A percentile compares a stretch with the other conserved stretches of the same genome.
These are phyloP conservation scores for Athelia psychrophila DNA, from an alignment of 1,284 basidiomycete genomes.

Conservation along the genomic window DNA sequence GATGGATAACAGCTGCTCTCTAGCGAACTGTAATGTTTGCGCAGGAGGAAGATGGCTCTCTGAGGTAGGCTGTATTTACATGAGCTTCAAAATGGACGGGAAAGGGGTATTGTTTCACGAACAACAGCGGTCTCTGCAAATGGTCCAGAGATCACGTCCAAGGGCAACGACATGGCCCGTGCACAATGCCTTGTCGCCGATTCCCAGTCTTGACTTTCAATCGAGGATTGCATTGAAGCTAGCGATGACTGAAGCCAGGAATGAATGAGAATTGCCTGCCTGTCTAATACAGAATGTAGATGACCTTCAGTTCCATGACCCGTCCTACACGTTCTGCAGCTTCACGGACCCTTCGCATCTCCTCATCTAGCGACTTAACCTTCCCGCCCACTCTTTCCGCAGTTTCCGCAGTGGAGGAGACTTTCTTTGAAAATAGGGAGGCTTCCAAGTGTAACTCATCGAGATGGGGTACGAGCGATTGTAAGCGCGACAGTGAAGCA, in stretches of 20 bases:
- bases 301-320: conserved; percentile 87
- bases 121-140: conserved; percentile 92
- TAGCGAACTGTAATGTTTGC: conserved; percentile 76
- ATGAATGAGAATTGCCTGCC: conserved; percentile 4
- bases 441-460: conserved; percentile 65
- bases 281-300: background rate
- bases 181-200: conserved; percentile 89
- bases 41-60: conserved; percentile 84
- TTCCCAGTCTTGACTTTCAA: conserved; percentile 93
- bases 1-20: conserved; percentile 73
- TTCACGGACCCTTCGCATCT: conserved; percentile 85
- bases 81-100: conserved; percentile 8
- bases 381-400: conserved; percentile 89
- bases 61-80: conserved; percentile 71
- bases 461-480: conserved; percentile 62
- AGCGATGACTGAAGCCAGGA: conserved; percentile 70
- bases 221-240: conserved; percentile 69
- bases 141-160: conserved; percentile 73
- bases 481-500: conserved; percentile 61
- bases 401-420: conserved; percentile 73
- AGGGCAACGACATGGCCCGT: conserved; percentile 82
- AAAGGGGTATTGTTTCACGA: conserved; percentile 21
- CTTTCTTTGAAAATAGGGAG: conserved; percentile 49
- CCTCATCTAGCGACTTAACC: conserved; percentile 85
- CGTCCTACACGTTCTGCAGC: conserved; percentile 83